Base-by-base conservation (phyloP, 768 basidiomycete genomes). In the Neoboletus subvelutipes region DNA sequence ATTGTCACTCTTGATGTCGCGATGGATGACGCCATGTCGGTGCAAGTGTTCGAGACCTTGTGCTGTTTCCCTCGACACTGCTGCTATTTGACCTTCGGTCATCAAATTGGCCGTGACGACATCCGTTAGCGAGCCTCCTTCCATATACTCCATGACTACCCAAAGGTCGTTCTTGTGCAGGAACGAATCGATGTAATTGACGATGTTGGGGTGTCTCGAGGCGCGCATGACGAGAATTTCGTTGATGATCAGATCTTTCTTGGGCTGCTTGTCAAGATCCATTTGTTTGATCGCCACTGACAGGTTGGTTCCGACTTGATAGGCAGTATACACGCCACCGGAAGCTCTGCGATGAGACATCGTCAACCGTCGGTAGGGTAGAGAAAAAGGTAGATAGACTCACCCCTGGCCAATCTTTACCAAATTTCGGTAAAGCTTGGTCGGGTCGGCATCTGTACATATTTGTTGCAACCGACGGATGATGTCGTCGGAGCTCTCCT, bases 131-230 rank as follows among this genome's bases (percentile, higher is more conserved):
- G 85, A 88, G 34, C 93, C 92, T 40, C 95, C 95, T 75, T 98
- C 95, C 96, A 98, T 98, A 75, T 95, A 98, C 76, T 98, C 97
- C 97, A 99, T 98, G 55, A 98, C 94, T 39, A 99, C 94, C 97
- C 97, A 98, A 4, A 99, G 80, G 68, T 98, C 97, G 71, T 96
- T 97, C 80, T 92, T 94, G 79, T 96, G 85, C 41, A 98, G 75
- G 83, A 98, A 99, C 3, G 94, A 96, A 71, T 99, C 97, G 68
- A 98, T 98, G 76, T 94, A 99, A 72, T 99, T 98, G 77, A 99
- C 96, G 64, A 98, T 98, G 71, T 99, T 99, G n/a, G 94, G 94
- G 71, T 98, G 95, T 36, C 92, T 83, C 18, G 91, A 92, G 24
- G 93, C 87, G 24, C 95, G 91, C 97, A 99, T 98, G 69, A 98